These are phyloP conservation scores for Polyplosphaeria fusca DNA, from an alignment of 495 filamentous ascomycete genomes.

Conservation along the genomic window DNA sequence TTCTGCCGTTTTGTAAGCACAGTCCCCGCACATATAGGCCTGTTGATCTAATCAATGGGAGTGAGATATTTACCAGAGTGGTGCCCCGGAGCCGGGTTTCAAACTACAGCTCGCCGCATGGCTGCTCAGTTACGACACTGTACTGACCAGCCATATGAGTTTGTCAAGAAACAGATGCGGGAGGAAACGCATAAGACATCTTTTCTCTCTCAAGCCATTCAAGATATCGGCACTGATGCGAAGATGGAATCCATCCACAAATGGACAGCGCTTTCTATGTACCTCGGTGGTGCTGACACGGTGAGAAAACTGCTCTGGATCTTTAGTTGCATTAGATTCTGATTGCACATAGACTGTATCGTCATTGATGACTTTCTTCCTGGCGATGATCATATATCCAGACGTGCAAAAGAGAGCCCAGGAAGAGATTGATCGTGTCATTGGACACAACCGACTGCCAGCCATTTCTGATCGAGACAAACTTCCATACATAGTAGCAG, in stretches of 20 bases:
- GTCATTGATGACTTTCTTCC: slow-evolving; percentile 44
- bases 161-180: slow-evolving; percentile 48
- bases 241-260: slow-evolving; percentile 43
- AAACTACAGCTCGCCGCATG: slow-evolving; percentile 40
- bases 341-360: slow-evolving; percentile 37
- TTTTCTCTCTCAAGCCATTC: slow-evolving; percentile 43
- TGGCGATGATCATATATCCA: slow-evolving; percentile 50
- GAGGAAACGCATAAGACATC: slow-evolving; percentile 40
- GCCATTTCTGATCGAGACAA: slow-evolving; percentile 37
- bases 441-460: slow-evolving; percentile 43
- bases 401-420: slow-evolving; percentile 54
- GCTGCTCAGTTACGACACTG: slow-evolving; percentile 24
- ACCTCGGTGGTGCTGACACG: slow-evolving; percentile 60
- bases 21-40: no score
- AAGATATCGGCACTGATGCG: slow-evolving; percentile 30
- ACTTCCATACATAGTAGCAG: slow-evolving; percentile 47
- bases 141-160: slow-evolving; percentile 40
- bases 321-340: neutral
- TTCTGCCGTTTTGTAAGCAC: slow-evolving; percentile 43
- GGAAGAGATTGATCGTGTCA: slow-evolving; percentile 55
- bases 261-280: slow-evolving; percentile 52
- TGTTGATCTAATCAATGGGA: no score
- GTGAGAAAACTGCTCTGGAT: neutral
- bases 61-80: slow-evolving; percentile 49
- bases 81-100: slow-evolving; percentile 51